These are phyloP conservation scores for Papiliotrema nemorosa DNA, from an alignment of 1,284 basidiomycete species.

Conservation along the genomic window DNA sequence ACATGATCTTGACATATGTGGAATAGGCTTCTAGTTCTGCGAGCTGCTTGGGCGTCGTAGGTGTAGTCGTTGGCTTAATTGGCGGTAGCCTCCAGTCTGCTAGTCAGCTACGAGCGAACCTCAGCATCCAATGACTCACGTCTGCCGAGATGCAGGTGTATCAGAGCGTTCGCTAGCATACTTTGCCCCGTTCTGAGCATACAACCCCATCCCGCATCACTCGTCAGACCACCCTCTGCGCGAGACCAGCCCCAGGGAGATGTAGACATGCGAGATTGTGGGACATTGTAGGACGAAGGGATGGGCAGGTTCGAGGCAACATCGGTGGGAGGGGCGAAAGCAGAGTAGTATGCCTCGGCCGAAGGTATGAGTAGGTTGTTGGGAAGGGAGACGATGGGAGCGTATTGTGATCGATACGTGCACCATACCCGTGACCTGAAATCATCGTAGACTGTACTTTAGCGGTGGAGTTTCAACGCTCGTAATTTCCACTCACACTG, in stretches of 20 bases:
- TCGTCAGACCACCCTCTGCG: conserved; percentile 72
- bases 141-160: conserved; percentile 78
- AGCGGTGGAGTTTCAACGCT: background rate
- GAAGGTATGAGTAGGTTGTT: conserved; percentile 35
- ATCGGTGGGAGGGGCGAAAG: conserved; percentile 53
- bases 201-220: conserved; percentile 95
- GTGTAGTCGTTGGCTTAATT: conserved; percentile 15
- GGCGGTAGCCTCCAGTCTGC: conserved; percentile 72
- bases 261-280: conserved; percentile 9
- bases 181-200: conserved; percentile 95
- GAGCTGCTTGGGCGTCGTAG: conserved; percentile 16
- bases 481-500: conserved; percentile 35
- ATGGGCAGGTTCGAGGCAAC: conserved; percentile 15
- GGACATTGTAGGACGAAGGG: conserved; percentile 3
- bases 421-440: conserved; percentile 85
- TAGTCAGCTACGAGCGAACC: background rate
- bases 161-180: conserved; percentile 80
- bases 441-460: conserved; percentile 75
- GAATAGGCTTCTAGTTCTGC: conserved; percentile 42
- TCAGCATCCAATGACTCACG: conserved; percentile 55
- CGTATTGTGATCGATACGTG: conserved; percentile 86
- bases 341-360: conserved; percentile 52
- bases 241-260: conserved; percentile 48
- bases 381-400: conserved; percentile 65
- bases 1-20: conserved; percentile 78